Percentiles rank a stretch among this genome's conserved stretches.
phyloP scores from a whole-genome alignment of 73 alveolate genomes.

The Breviolum minutum region DNA sequence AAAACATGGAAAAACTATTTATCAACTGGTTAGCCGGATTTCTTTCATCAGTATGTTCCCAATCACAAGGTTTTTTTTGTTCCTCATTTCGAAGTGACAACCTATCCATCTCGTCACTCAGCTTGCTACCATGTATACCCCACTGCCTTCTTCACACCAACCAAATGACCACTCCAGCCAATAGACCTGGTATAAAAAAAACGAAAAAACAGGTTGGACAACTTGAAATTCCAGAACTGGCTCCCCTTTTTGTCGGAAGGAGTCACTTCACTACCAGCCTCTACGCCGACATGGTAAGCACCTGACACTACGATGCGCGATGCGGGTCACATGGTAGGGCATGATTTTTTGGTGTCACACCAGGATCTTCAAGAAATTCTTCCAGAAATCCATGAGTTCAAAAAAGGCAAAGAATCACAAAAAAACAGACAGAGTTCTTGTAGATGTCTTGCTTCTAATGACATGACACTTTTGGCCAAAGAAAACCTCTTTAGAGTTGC shows the following conservation, averaged over 20 bases:
- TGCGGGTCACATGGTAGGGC: too few relatives aligned
- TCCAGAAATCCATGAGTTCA: not conserved
- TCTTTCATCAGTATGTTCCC: too few relatives aligned
- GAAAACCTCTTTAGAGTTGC: not conserved
- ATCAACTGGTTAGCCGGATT: too few relatives aligned
- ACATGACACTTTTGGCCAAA: not conserved
- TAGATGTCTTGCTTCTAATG: not conserved
- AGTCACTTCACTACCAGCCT: not conserved
- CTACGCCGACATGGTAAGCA: slow-evolving; percentile 87
- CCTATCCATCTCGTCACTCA: not conserved
- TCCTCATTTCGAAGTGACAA: too few relatives aligned
- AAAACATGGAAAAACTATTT: too few relatives aligned
- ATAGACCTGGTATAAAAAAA: not conserved
- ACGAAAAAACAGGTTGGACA: not conserved
- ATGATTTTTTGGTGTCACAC: too few relatives aligned
- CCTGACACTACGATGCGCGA: too few relatives aligned
- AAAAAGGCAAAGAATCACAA: not conserved
- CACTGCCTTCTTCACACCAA: slow-evolving; percentile 94
- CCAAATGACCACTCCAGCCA: slow-evolving; percentile 93
- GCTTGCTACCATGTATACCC: slow-evolving; percentile 66
- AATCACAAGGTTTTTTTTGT: too few relatives aligned
- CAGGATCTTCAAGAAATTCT: not conserved
- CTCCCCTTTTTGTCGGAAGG: not conserved
- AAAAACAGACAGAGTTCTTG: not conserved
- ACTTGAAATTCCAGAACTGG: not conserved